These are phyloP conservation scores for Nectriaceae sp. DNA, from an alignment of 2,329 filamentous ascomycete species.

Conservation along the genomic window DNA sequence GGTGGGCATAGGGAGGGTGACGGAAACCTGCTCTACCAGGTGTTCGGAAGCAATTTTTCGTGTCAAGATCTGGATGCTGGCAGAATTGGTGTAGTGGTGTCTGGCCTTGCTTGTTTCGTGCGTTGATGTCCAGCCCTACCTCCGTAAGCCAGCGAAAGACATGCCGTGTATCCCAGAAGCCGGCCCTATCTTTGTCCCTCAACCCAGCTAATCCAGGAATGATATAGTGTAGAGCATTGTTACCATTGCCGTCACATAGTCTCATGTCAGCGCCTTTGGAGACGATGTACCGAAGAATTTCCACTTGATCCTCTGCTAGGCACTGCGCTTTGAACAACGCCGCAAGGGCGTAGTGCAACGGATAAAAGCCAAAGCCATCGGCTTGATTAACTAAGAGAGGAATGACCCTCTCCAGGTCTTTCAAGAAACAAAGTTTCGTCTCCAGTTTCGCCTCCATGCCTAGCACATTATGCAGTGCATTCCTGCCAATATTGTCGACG, in stretches of 20 bases:
- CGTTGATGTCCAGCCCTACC: slow-evolving; percentile 15
- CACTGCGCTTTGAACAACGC: neutral
- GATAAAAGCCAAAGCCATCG: slow-evolving; percentile 16
- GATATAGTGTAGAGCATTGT: slow-evolving; percentile 16
- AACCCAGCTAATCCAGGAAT: neutral
- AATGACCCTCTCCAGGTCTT: slow-evolving; percentile 2
- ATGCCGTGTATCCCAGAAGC: neutral
- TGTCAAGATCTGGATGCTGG: too few relatives aligned
- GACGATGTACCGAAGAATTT: slow-evolving; percentile 13
- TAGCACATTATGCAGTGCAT: slow-evolving; percentile 14
- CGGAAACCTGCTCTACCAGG: too few relatives aligned
- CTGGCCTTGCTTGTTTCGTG: slow-evolving; percentile 14
- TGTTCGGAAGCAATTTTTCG: too few relatives aligned
- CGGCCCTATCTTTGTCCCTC: neutral
- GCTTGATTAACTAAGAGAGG: slow-evolving; percentile 11
- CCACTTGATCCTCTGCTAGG: too few relatives aligned
- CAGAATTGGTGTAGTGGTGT: slow-evolving; percentile 14
- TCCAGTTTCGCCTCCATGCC: neutral
- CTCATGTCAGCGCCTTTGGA: slow-evolving; percentile 12
- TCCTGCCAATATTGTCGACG: slow-evolving; percentile 12
- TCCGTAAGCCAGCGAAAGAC: slow-evolving; percentile 8
- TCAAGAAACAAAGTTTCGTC: slow-evolving; percentile 2
- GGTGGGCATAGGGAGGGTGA: neutral
- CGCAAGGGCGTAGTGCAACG: slow-evolving; percentile 16
- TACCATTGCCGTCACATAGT: slow-evolving; percentile 9